phyloP scores from a whole-genome alignment of 805 yeast species.

The Ogataea degrootiae region DNA sequence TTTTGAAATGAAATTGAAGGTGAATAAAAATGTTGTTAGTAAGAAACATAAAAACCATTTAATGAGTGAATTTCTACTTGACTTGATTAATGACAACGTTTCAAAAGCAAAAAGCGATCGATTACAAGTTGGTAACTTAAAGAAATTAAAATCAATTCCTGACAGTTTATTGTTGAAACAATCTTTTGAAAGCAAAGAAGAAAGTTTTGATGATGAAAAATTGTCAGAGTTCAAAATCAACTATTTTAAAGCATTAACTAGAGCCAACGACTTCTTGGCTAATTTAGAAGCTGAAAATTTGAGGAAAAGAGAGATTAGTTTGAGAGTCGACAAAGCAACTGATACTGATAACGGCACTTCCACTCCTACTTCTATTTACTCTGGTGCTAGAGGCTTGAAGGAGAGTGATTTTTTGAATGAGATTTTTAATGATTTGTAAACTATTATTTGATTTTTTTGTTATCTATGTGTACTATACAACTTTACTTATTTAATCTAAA shows the following conservation, averaged over 20 bases:
- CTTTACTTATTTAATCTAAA: too few relatives aligned
- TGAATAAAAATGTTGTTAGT: slow-evolving; percentile 19
- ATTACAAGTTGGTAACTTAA: slow-evolving; percentile 22
- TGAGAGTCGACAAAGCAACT: not conserved
- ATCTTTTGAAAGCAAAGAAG: slow-evolving; percentile 3
- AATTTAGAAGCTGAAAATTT: slow-evolving; percentile 4
- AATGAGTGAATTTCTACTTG: slow-evolving; percentile 25
- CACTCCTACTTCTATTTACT: too few relatives aligned
- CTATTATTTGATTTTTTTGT: not conserved
- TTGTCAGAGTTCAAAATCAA: slow-evolving; percentile 19
- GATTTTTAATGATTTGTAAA: slow-evolving; percentile 4
- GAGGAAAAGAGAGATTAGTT: not conserved
- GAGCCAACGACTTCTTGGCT: slow-evolving; percentile 9
- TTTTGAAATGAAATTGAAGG: slow-evolving; percentile 20
- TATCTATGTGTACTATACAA: not conserved
- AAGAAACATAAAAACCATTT: slow-evolving; percentile 23
- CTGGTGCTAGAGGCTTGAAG: too few relatives aligned
- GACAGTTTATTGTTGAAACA: slow-evolving; percentile 9
- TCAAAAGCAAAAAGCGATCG: slow-evolving; percentile 17
- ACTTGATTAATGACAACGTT: slow-evolving; percentile 17
- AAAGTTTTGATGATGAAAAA: not conserved
- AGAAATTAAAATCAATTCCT: not conserved
- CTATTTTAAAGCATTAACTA: slow-evolving; percentile 13
- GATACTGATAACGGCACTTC: too few relatives aligned
- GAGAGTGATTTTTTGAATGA: slow-evolving; percentile 3